phyloP scores from a whole-genome alignment of 140 eudicot species.

The Erigeron philadelphicus region DNA sequence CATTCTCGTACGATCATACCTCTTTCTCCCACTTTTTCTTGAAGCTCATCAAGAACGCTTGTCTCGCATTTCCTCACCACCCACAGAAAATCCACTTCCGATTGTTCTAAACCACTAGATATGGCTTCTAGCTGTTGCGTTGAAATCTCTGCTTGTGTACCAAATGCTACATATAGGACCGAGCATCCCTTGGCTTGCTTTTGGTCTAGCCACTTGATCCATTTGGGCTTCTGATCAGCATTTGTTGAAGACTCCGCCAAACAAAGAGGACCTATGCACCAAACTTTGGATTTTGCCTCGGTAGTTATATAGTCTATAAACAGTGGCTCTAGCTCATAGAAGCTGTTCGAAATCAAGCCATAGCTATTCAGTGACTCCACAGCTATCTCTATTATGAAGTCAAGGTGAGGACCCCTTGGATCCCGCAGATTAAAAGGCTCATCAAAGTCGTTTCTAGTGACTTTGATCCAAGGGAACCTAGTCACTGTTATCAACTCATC shows the following conservation, averaged over 20 bases:
- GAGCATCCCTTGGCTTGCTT: constrained; percentile 31
- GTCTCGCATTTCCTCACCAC: constrained; percentile 38
- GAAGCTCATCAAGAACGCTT: constrained; percentile 28
- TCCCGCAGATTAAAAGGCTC: constrained; percentile 24
- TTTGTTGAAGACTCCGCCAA: constrained; percentile 28
- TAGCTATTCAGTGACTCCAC: constrained; percentile 36
- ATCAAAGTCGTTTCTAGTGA: constrained; percentile 47
- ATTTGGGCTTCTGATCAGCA: constrained; percentile 26
- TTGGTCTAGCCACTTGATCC: constrained; percentile 61
- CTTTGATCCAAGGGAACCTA: constrained; percentile 44
- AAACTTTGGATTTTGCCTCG: constrained; percentile 33
- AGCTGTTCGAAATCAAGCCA: constrained; percentile 51
- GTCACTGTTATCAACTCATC: constrained; percentile 39
- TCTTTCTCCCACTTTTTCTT: constrained; percentile 40
- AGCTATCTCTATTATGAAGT: constrained; percentile 26
- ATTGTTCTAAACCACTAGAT: constrained; percentile 44
- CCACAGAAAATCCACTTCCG: constrained; percentile 55
- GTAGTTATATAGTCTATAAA: constrained; percentile 30
- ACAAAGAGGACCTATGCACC: constrained; percentile 66
- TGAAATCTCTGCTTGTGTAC: constrained; percentile 51
- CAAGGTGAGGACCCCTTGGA: constrained; percentile 29
- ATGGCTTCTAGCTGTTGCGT: constrained; percentile 42
- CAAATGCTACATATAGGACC: constrained; percentile 61
- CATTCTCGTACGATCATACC: constrained; percentile 62
- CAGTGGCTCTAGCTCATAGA: constrained; percentile 47